Base-by-base conservation (phyloP, 306 rosid species). In the Myrica gale region DNA sequence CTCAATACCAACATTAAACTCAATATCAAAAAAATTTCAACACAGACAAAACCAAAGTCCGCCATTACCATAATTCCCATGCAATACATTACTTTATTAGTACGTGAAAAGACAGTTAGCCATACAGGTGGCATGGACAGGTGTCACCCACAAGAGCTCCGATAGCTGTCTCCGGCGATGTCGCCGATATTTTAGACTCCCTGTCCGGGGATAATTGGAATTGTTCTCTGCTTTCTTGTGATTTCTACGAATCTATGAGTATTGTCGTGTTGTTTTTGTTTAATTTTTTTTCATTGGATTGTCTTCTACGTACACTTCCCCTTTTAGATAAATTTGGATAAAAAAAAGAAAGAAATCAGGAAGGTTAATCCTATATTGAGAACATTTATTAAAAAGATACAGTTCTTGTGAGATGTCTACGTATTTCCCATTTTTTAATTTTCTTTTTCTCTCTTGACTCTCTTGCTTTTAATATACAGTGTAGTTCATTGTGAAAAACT, bases 11-110 rank as follows among this genome's bases (percentile, higher is more conserved):
- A n/a, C n/a, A n/a, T n/a, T n/a, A n/a, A n/a, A n/a, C n/a, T n/a
- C n/a, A n/a, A n/a, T n/a, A n/a, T n/a, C n/a, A n/a, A n/a, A n/a
- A n/a, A n/a, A n/a, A n/a, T n/a, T n/a, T n/a, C n/a, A n/a, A n/a
- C n/a, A n/a, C n/a, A n/a, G n/a, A n/a, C n/a, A n/a, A n/a, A n/a
- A n/a, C n/a, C n/a, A n/a, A 32, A 32, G 37, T 32, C 37, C 37
- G 37, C 63, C 82, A 73, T 77, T 73, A 68, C 75, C 80, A 80
- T 78, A 80, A 81, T 46, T 68, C 70, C 76, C 93, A 82, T 87
- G 88, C 90, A 89, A 84, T 82, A 73, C 54, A 84, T 76, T 72
- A 82, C 86, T 89, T 81, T 83, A 71, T 79, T 72, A 48, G 41
- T 72, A 74, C 84, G 61, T 70, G 82, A 79, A 81, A 77, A 76